Base-by-base conservation (phyloP, 2,329 filamentous ascomycete species). In the Pezizomycotina sp. region DNA sequence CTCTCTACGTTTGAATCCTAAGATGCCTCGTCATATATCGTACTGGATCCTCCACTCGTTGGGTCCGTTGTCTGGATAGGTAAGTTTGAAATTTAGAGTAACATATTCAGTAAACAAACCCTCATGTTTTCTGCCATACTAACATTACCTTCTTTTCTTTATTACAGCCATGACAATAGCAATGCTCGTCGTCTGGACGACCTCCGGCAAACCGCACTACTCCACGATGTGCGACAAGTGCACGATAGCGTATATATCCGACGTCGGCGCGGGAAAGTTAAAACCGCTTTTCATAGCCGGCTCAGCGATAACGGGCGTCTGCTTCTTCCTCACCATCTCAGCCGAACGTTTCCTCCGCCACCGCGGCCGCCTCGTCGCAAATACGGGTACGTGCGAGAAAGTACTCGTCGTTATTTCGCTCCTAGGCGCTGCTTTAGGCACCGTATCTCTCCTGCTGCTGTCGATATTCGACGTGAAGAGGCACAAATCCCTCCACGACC, bases 311-410 rank as follows among this genome's bases (percentile, higher is more conserved):
- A 83, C 78, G 4, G 77, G 81, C 14, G 62, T 91, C 31, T 74
- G 79, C 44, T 75, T 98, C 52, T 78, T 92, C 59, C 58, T 81
- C 6, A 71, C 77, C 16, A 89, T 98, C 54, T 57, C 78, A 34
- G 63, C 77, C 9, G 86, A 93, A 60, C 73, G 84, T 44, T 89
- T 75, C 70, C 66, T 95, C 33, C 74, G 86, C 28, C 84, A 93
- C 58, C 65, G 63, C 14, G 80, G 82, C 6, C 74, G 81, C 9
- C 66, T 95, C 18, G 71, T 75, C 2, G 76, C 71, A 45, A 92
- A 93, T 58, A 57, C 45, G 53, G 58, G 15, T 23, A 43, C 13
- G 48, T 55, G 14, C 55, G 63, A 52, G 60, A 60, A 43, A 13
- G 28, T 39, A 1, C 37, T 48, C 12, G 47, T 46, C 2, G 55